Evolutionary conservation across 192 early-diverging fungal species (phyloP).

Genomic region (Coemansia sp.): DNA sequence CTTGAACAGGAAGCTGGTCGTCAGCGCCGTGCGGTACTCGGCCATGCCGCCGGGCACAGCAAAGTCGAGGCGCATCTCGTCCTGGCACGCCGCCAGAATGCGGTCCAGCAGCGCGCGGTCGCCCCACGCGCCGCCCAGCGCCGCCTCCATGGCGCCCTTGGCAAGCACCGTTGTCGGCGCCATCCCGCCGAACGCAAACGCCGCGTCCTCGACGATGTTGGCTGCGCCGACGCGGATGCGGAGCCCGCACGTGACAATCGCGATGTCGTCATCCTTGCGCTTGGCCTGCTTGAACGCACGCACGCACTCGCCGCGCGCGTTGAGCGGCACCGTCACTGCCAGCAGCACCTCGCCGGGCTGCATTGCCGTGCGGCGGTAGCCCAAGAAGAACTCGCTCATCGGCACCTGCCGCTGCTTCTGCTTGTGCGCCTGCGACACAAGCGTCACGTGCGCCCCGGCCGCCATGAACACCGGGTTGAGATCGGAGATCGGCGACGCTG

Average conservation of each 20-base stretch:
- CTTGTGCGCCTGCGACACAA: slow-evolving; percentile 25
- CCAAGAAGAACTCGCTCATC: slow-evolving; percentile 77
- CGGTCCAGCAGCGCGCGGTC: slow-evolving; percentile 49
- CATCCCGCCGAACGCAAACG: slow-evolving; percentile 82
- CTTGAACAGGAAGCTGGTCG: slow-evolving; percentile 64
- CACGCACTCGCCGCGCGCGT: slow-evolving; percentile 60
- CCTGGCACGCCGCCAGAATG: slow-evolving; percentile 43
- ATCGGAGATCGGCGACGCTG: slow-evolving; percentile 88
- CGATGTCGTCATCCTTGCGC: slow-evolving; percentile 86
- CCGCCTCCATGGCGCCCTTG: slow-evolving; percentile 37
- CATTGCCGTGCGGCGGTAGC: slow-evolving; percentile 80
- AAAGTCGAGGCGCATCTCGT: slow-evolving; percentile 55
- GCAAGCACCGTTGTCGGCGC: slow-evolving; percentile 67
- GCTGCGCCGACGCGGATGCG: slow-evolving; percentile 59
- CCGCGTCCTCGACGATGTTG: slow-evolving; percentile 58
- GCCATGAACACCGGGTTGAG: slow-evolving; percentile 86
- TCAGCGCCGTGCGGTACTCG: slow-evolving; percentile 65
- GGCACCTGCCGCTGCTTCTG: slow-evolving; percentile 51
- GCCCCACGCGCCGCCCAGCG: slow-evolving; percentile 63
- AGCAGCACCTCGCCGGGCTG: slow-evolving; percentile 65
- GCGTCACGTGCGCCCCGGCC: slow-evolving; percentile 58
- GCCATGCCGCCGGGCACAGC: slow-evolving; percentile 70
- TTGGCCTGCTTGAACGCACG: slow-evolving; percentile 87
- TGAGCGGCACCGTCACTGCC: slow-evolving; percentile 70
- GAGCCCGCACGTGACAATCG: slow-evolving; percentile 81